A percentile compares a stretch with the other conserved stretches of the same genome.
Conservation (phyloP, 2,329 filamentous ascomycete species). For the Reticulascus tulasneorum region DNA sequence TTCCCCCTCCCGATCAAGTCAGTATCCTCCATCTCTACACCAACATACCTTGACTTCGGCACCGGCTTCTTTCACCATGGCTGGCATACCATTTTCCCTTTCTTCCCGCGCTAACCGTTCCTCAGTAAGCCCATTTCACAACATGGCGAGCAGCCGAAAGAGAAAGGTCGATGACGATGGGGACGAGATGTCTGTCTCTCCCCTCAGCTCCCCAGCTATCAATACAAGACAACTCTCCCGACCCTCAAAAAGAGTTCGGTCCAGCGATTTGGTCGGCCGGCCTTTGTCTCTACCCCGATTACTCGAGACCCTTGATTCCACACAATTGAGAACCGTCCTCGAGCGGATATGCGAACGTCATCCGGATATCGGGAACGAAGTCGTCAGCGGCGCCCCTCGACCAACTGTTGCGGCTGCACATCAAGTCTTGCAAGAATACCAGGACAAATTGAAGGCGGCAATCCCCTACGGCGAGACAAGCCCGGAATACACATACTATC, state of each 20-base stretch:
- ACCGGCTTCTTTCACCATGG: neutral
- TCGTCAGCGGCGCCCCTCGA: slow-evolving; percentile 78
- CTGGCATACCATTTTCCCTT: neutral
- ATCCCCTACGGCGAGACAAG: slow-evolving; percentile 83
- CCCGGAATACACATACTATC: slow-evolving; percentile 92
- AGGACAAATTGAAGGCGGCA: slow-evolving; percentile 69
- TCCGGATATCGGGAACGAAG: slow-evolving; percentile 79
- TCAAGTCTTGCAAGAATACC: slow-evolving; percentile 76
- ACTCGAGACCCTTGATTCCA: slow-evolving; percentile 87
- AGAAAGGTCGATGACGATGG: slow-evolving; percentile 83
- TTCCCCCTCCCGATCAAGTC: slow-evolving; percentile 54
- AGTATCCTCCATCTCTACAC: slow-evolving; percentile 29
- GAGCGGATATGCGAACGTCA: slow-evolving; percentile 88
- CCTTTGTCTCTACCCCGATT: slow-evolving; percentile 62
- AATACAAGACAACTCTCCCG: slow-evolving; percentile 64
- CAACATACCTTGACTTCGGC: neutral
- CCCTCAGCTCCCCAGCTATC: slow-evolving; percentile 74
- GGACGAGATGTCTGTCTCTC: slow-evolving; percentile 89
- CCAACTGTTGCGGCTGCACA: slow-evolving; percentile 79
- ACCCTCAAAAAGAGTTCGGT: slow-evolving; percentile 59
- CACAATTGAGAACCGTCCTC: slow-evolving; percentile 80
- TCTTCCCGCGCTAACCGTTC: slow-evolving; percentile 10
- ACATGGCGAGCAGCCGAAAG: slow-evolving; percentile 59
- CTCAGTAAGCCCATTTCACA: slow-evolving; percentile 38
- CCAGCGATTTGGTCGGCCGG: slow-evolving; percentile 61